Base-by-base conservation (phyloP, 2,329 filamentous ascomycete species). In the Berkeleyomyces rouxiae region DNA sequence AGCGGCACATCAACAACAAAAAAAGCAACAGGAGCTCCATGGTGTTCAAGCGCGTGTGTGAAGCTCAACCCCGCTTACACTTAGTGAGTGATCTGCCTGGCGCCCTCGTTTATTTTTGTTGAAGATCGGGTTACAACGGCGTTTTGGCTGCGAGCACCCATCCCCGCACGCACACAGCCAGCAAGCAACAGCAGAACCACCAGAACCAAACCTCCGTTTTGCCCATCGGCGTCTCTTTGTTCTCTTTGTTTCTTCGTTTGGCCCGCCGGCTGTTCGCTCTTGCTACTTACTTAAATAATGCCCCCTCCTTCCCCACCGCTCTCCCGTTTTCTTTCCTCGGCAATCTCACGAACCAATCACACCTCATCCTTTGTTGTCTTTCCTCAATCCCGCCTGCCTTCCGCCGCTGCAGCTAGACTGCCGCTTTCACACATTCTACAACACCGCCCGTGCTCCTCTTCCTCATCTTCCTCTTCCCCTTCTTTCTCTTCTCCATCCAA, bases 1-100 rank as follows among this genome's bases (percentile, higher is more conserved):
- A 53, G 49, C 49, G 49, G 33, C 49, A 36, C 49, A 53, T 53
- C 49, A 53, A n/a, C 49, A 53, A 53, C 49, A 53, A 53, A 53
- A 53, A 13, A 16, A 13, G 7, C 13, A 13, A 16, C 13, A n/a
- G 37, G 16, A 37, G 9, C 7, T 43, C 42, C 10, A 46, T 2
- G 23, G 7, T n/a, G 43, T 46, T 46, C 3, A 46, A 46, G 43
- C 43, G 43, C 11, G 16, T 46, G 11, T 46, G 43, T 46, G 16
- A n/a, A 37, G 10, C 49, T 33, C 33, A 53, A 37, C 49, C 49
- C 49, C 49, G 49, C 49, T 53, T 53, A 36, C 43, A n/a, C 49
- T 11, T 5, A n/a, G 47, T 23, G 23, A 53, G 10, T 53, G 49
- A 53, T 53, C 49, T 53, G 49, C 49, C 37, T 33, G 6, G 37